These are phyloP conservation scores for Didymella pomorum DNA, from an alignment of 2,329 filamentous ascomycete species.

Conservation along the genomic window DNA sequence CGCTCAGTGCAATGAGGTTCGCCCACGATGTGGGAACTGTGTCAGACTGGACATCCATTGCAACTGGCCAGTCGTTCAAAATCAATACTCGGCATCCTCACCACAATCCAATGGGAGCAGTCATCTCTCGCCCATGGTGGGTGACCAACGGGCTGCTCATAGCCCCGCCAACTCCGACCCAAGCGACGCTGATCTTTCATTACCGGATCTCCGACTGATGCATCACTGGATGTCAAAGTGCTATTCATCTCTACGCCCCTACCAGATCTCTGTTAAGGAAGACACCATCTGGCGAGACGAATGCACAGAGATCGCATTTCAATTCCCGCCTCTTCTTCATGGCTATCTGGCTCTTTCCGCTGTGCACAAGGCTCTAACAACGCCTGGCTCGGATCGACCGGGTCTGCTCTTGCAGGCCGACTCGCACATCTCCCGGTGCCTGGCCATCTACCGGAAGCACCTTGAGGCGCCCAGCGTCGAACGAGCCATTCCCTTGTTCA, in stretches of 20 bases:
- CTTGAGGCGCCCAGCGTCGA: conserved; percentile 32
- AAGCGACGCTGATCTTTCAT: conserved; percentile 28
- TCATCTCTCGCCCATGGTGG: conserved; percentile 8
- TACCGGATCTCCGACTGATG: conserved; percentile 41
- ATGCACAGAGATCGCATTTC: conserved; percentile 36
- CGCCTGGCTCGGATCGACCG: conserved; percentile 30
- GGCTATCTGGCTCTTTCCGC: conserved; percentile 43
- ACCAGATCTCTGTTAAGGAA: conserved; percentile 14
- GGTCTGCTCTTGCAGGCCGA: conserved; percentile 39
- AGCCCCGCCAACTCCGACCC: conserved; percentile 1
- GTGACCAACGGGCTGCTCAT: neutral
- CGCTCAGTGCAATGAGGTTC: conserved; percentile 41
- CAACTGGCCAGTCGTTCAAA: conserved; percentile 34
- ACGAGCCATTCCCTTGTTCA: conserved; percentile 40
- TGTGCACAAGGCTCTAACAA: conserved; percentile 36
- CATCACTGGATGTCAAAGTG: conserved; percentile 41
- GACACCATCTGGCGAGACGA: conserved; percentile 30
- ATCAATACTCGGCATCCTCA: conserved; percentile 30
- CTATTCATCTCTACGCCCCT: conserved; percentile 31
- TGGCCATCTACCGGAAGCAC: conserved; percentile 35
- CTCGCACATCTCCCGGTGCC: conserved; percentile 37
- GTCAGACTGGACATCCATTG: conserved; percentile 42
- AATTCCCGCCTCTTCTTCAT: conserved; percentile 42
- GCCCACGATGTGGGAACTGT: conserved; percentile 44
- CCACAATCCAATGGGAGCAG: conserved; percentile 27